Percentiles rank a stretch among this genome's conserved stretches.
phyloP scores from a whole-genome alignment of 1,284 basidiomycete genomes.

The Ceratobasidium sp. region DNA sequence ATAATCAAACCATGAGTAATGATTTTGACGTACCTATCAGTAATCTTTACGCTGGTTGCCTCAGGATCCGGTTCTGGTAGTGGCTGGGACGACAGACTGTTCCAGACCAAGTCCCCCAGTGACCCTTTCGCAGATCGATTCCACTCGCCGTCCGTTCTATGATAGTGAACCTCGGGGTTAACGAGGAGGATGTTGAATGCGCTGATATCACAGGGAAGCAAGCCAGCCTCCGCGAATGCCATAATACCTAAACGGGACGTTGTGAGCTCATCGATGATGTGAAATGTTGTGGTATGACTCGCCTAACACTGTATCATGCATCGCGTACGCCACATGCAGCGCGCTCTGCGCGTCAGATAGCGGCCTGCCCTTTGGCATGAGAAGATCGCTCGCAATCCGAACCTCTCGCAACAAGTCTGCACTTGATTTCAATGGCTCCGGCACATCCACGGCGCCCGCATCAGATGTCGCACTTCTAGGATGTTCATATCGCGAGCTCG shows the following conservation, averaged over 20 bases:
- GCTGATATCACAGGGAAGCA: constrained; percentile 3
- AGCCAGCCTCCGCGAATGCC: neutral
- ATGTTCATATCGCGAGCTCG: neutral
- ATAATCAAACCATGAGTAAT: too few species aligned
- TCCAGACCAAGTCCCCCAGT: neutral
- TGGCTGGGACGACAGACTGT: neutral
- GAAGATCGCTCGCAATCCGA: neutral
- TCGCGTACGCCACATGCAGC: neutral
- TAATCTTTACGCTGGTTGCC: neutral
- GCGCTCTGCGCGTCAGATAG: neutral
- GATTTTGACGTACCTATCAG: too few species aligned
- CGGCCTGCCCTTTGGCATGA: neutral
- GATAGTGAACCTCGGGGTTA: neutral
- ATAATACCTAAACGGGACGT: neutral
- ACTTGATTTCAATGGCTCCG: neutral
- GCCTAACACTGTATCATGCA: neutral
- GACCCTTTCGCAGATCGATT: neutral
- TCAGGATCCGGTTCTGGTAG: neutral
- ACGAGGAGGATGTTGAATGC: neutral
- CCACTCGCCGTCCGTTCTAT: neutral
- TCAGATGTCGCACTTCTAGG: neutral
- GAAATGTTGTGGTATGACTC: neutral
- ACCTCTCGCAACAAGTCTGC: neutral
- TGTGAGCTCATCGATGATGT: too few species aligned
- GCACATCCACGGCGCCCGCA: neutral